Evolutionary conservation across 306 rosid genomes (phyloP).

Genomic region (Dalbergia oliveri): DNA sequence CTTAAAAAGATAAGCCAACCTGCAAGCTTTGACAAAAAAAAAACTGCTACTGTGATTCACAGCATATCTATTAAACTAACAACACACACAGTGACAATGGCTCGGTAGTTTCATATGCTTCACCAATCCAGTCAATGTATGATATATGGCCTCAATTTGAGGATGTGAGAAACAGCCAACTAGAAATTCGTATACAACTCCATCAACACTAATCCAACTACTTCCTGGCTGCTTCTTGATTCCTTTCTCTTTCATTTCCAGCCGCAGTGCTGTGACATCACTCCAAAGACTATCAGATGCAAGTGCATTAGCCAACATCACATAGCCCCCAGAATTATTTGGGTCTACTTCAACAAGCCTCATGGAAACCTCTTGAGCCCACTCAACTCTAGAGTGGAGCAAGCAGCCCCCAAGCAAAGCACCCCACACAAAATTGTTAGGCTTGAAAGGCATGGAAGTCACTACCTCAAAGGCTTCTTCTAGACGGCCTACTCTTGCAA

Average conservation of each 20-base stretch:
- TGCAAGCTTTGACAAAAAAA: slow-evolving; percentile 2
- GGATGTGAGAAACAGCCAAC: slow-evolving; percentile 58
- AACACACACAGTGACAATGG: slow-evolving; percentile 9
- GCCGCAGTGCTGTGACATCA: slow-evolving; percentile 56
- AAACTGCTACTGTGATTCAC: background rate
- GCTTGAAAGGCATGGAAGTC: slow-evolving; percentile 64
- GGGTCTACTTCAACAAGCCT: slow-evolving; percentile 68
- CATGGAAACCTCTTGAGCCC: slow-evolving; percentile 62
- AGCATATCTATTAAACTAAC: background rate
- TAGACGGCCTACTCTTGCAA: slow-evolving; percentile 62
- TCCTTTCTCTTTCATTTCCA: slow-evolving; percentile 68
- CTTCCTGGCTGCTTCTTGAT: slow-evolving; percentile 66
- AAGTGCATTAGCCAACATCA: slow-evolving; percentile 70
- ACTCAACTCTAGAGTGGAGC: slow-evolving; percentile 65
- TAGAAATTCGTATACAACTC: slow-evolving; percentile 68
- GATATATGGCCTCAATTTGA: slow-evolving; percentile 48
- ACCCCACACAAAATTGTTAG: slow-evolving; percentile 71
- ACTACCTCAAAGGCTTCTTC: slow-evolving; percentile 67
- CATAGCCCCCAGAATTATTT: slow-evolving; percentile 61
- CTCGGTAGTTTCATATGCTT: slow-evolving; percentile 57
- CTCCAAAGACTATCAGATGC: slow-evolving; percentile 64
- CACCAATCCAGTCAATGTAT: slow-evolving; percentile 56
- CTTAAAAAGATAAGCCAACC: background rate
- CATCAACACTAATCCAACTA: slow-evolving; percentile 73
- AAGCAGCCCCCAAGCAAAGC: slow-evolving; percentile 71